phyloP scores from a whole-genome alignment of 1,139 yeast genomes.

The Suhomyces bolitotheri region DNA sequence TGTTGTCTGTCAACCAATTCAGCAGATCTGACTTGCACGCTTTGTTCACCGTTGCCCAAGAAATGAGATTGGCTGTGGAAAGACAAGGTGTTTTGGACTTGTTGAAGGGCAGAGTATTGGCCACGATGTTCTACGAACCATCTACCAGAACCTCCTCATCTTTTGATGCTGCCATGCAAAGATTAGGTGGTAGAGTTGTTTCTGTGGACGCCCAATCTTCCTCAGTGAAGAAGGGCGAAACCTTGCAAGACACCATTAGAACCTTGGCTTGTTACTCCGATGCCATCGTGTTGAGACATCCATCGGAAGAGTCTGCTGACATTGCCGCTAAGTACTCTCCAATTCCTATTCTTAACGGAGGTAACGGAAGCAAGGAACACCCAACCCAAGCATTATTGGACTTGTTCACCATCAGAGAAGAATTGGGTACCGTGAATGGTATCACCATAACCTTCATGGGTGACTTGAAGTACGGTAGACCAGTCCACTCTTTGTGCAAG shows the following conservation, averaged over 20 bases:
- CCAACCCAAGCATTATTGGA: slow-evolving; percentile 98
- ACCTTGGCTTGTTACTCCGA: slow-evolving; percentile 94
- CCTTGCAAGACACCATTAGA: slow-evolving; percentile 94
- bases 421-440: slow-evolving; percentile 97
- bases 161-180: slow-evolving; percentile 99
- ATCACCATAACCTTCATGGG: slow-evolving; percentile 99
- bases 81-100: slow-evolving; percentile 93
- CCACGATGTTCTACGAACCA: slow-evolving; percentile 97
- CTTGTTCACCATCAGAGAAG: slow-evolving; percentile 97
- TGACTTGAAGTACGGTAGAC: slow-evolving; percentile 96
- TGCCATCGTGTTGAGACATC: slow-evolving; percentile 96
- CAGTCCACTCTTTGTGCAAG: slow-evolving; percentile 95
- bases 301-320: slow-evolving; percentile 86
- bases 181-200: slow-evolving; percentile 97
- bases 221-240: slow-evolving; percentile 96
- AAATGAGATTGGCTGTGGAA: slow-evolving; percentile 95
- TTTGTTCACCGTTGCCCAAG: slow-evolving; percentile 95
- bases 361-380: slow-evolving; percentile 96
- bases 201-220: slow-evolving; percentile 82
- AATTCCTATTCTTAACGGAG: slow-evolving; percentile 96
- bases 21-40: slow-evolving; percentile 86
- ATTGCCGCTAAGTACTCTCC: slow-evolving; percentile 96
- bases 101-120: slow-evolving; percentile 84
- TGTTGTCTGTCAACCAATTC: slow-evolving; percentile 85
- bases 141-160: slow-evolving; percentile 96